Percentiles rank a stretch among this genome's conserved stretches.
Conservation (phyloP, 495 filamentous ascomycete species). For the Penicillium angulare region DNA sequence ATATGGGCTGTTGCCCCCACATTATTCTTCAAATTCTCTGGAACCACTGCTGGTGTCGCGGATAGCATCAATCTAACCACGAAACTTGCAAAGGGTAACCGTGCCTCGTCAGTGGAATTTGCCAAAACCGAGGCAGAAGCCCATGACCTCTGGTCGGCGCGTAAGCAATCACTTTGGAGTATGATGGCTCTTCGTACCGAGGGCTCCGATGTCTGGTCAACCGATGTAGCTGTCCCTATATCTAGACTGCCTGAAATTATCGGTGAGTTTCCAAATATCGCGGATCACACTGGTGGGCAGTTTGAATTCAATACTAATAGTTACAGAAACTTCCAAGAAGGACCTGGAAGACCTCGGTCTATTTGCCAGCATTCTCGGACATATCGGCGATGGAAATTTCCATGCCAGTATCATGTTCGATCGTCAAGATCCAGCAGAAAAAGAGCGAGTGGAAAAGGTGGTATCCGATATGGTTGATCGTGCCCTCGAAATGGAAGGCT, state of each 20-base stretch:
- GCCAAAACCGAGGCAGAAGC: constrained; percentile 50
- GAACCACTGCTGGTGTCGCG: constrained; percentile 42
- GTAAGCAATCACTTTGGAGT: constrained; percentile 78
- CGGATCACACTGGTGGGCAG: too few relatives aligned
- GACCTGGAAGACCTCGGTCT: constrained; percentile 77
- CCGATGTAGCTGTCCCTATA: constrained; percentile 85
- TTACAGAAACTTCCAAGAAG: constrained; percentile 53
- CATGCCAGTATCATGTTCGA: constrained; percentile 76
- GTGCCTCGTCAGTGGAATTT: constrained; percentile 71
- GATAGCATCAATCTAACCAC: constrained; percentile 73
- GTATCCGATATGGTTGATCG: constrained; percentile 79
- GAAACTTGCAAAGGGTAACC: constrained; percentile 56
- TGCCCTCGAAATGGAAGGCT: constrained; percentile 86
- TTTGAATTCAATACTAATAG: too few relatives aligned
- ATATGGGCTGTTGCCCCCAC: constrained; percentile 62
- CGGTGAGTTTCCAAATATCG: neutral
- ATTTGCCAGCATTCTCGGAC: constrained; percentile 76
- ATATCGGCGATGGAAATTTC: constrained; percentile 87
- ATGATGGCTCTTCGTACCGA: constrained; percentile 43
- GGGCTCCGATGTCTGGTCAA: constrained; percentile 62
- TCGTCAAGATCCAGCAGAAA: constrained; percentile 61
- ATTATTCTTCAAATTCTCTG: constrained; percentile 80
- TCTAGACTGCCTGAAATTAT: constrained; percentile 80
- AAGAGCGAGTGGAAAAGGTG: constrained; percentile 60
- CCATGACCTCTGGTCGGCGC: constrained; percentile 79